A percentile compares a stretch with the other conserved stretches of the same genome.
phyloP scores from a whole-genome alignment of 257 asterid genomes.

The Leptodermis oblonga region DNA sequence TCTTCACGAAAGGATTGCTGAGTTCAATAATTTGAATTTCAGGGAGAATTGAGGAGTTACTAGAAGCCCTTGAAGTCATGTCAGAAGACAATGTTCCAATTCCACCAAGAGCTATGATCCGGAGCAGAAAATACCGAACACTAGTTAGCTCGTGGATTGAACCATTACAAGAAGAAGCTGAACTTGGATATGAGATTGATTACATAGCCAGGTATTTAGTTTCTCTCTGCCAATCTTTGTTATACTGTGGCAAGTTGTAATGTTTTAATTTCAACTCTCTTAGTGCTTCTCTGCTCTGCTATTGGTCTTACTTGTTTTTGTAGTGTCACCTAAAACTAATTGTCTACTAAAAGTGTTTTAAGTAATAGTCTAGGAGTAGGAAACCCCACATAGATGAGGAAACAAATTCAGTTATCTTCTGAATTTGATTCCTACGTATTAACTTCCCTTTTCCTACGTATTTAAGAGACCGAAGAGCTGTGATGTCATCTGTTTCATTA shows the following conservation, averaged over 20 bases:
- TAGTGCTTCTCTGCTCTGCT: conserved; percentile 4
- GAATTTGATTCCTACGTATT: no score
- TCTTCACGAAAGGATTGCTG: not conserved
- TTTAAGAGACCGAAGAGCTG: no score
- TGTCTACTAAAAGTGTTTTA: no score
- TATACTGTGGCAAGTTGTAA: not conserved
- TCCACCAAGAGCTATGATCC: conserved; percentile 92
- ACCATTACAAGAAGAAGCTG: conserved; percentile 99
- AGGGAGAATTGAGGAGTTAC: conserved; percentile 87
- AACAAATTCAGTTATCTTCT: no score
- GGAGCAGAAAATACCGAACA: conserved; percentile 88
- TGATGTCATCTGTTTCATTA: no score
- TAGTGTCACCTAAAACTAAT: no score
- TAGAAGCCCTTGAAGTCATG: conserved; percentile 90
- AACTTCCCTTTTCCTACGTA: no score
- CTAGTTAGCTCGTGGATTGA: conserved; percentile 99
- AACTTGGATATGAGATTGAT: conserved; percentile 94
- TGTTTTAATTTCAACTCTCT: not conserved
- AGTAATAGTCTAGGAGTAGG: no score
- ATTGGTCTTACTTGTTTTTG: not conserved
- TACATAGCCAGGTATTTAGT: conserved; percentile 68
- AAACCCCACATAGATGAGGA: no score
- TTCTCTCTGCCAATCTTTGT: conserved; percentile 23
- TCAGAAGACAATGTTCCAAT: conserved; percentile 73
- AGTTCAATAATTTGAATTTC: conserved; percentile 9